Conservation (phyloP, 352 stramenopile species). For the Halophytophthora polymorphica region DNA sequence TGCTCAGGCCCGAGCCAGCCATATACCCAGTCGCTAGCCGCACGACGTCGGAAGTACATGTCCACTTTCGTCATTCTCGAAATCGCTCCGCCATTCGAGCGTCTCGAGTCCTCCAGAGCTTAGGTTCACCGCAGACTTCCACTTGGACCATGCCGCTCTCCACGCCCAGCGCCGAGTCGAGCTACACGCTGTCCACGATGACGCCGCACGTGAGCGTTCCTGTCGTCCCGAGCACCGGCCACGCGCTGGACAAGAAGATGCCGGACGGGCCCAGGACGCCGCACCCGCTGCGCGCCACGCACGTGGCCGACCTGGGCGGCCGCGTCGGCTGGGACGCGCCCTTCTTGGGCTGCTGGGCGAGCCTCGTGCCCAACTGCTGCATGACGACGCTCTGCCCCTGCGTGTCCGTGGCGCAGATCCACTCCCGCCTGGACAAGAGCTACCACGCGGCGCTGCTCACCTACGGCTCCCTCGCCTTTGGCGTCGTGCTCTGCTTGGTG, state of each 20-base stretch:
- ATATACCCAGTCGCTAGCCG: no score
- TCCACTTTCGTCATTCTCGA: no score
- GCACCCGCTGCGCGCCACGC: constrained; percentile 11
- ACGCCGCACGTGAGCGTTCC: constrained; percentile 16
- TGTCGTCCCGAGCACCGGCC: constrained; percentile 3
- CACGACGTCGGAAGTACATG: no score
- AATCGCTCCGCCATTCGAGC: no score
- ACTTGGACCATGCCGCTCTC: constrained; percentile 9
- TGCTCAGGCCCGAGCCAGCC: no score
- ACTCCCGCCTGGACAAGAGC: constrained; percentile 21
- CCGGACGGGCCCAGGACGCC: neutral
- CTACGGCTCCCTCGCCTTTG: constrained; percentile 29
- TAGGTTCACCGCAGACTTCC: constrained; percentile 12
- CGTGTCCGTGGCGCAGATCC: constrained; percentile 36
- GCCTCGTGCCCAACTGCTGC: constrained; percentile 38
- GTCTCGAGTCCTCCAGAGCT: neutral
- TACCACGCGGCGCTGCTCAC: constrained; percentile 24
- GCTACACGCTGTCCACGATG: constrained; percentile 16
- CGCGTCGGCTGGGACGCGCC: constrained; percentile 24
- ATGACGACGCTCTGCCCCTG: constrained; percentile 40
- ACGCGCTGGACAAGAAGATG: constrained; percentile 18
- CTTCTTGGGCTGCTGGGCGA: constrained; percentile 37
- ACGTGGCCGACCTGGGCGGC: constrained; percentile 16
- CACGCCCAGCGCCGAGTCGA: constrained; percentile 18
- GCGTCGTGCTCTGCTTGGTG: constrained; percentile 25